Base-by-base conservation (phyloP, 169 alveolate species). In the Blepharisma undulans region DNA sequence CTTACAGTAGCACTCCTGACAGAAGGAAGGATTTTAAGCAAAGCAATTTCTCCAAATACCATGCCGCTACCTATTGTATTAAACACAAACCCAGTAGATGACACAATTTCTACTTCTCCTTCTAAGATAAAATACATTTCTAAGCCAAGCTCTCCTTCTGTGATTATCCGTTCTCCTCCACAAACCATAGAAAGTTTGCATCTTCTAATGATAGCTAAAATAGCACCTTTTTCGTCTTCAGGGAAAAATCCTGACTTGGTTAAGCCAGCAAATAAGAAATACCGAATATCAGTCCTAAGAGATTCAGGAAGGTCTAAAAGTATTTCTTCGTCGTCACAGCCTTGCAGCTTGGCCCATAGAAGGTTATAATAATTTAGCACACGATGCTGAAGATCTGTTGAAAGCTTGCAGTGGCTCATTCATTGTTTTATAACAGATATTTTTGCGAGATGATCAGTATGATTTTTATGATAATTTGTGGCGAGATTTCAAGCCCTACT, bases 21-120 rank as follows among this genome's bases (percentile, higher is more conserved):
- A 19, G 25, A 22, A 30, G 91, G 90, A 89, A 79, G 30, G 29
- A 19, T 77, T 30, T 77, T 91, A 29, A 93, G 25, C 0, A 94
- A 59, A n/a, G 96, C 95, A 95, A 94, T 94, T 81, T 94, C 96
- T 72, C 96, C 96, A 84, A 94, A 92, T 36, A 87, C 29, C 76
- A 48, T 34, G 16, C 93, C 93, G 71, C 76, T 66, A 29, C 59
- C 60, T 12, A 93, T 92, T 0, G 76, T 59, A 60, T 94, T 92
- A 16, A 93, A 71, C 27, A 78, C 88, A 14, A 87, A 21, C 7
- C 85, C 90, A n/a, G 71, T 87, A 19, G 60, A 72, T 1, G 78
- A 87, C 22, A 88, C 78, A 0, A 93, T 76, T 14, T 76, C 61
- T 16, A 92, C 96, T 59, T 30, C 76, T 19, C 96, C 96, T 32